A percentile compares a stretch with the other conserved stretches of the same genome.
phyloP scores from a whole-genome alignment of 805 yeast species.

The Sugiyamaella smithiae region DNA sequence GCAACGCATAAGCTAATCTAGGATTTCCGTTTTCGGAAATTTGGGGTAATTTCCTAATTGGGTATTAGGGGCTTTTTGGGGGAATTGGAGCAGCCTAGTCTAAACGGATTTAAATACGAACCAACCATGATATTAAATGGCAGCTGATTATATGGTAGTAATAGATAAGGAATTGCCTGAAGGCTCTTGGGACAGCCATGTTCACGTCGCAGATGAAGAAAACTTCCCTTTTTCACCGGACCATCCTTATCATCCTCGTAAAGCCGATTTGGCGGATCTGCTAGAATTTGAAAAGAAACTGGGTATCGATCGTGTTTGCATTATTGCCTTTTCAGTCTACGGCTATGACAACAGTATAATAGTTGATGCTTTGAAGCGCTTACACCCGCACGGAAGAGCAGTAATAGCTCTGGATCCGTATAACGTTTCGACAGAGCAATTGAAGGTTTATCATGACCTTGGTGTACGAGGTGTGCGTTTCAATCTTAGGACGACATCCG shows the following conservation, averaged over 20 bases:
- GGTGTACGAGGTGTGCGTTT: slow-evolving; percentile 9
- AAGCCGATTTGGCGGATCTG: neutral
- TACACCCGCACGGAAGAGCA: slow-evolving; percentile 1
- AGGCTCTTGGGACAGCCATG: slow-evolving; percentile 12
- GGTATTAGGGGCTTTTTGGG: too few species aligned
- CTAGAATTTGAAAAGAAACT: neutral
- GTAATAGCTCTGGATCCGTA: slow-evolving; percentile 7
- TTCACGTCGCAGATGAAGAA: slow-evolving; percentile 3
- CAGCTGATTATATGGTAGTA: too few species aligned
- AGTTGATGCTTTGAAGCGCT: slow-evolving; percentile 1
- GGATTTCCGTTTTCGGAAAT: too few species aligned
- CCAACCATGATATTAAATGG: too few species aligned
- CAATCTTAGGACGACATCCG: slow-evolving; percentile 1
- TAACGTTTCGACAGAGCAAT: neutral
- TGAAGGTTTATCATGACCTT: slow-evolving; percentile 4
- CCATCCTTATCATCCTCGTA: neutral
- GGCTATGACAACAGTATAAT: neutral
- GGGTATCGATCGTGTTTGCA: neutral
- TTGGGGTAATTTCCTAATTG: too few species aligned
- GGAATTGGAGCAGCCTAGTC: too few species aligned
- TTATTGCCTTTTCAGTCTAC: neutral
- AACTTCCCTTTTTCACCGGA: slow-evolving; percentile 3
- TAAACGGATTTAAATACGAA: too few species aligned
- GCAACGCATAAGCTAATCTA: too few species aligned
- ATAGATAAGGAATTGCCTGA: too few species aligned